Conservation (phyloP, 495 filamentous ascomycete genomes). For the Podospora pseudoanserina region DNA sequence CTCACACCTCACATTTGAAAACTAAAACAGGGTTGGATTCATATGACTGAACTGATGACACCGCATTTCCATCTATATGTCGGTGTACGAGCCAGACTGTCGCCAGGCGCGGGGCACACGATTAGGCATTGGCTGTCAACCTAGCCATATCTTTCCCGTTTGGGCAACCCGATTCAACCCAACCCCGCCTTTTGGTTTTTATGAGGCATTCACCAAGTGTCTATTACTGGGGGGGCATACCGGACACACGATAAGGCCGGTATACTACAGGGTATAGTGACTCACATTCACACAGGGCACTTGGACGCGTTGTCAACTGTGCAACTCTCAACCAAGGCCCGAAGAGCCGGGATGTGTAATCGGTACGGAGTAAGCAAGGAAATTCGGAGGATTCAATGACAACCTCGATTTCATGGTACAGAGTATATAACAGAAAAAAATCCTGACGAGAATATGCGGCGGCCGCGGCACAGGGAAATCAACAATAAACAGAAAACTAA, state of each 20-base stretch:
- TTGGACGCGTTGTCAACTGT: not conserved
- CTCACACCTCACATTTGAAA: not conserved
- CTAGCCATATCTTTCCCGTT: not conserved
- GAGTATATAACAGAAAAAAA: not conserved
- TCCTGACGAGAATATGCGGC: not conserved
- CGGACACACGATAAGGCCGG: not conserved
- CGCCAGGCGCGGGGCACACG: not conserved
- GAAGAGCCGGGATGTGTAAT: not conserved
- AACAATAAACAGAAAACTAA: not conserved
- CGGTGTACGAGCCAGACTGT: not conserved
- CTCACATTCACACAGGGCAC: not conserved
- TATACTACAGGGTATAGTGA: not conserved
- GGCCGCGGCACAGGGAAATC: not conserved
- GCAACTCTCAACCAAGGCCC: not conserved
- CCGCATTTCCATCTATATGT: too few relatives aligned
- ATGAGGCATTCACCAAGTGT: not conserved
- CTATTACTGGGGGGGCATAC: not conserved
- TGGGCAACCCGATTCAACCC: not conserved
- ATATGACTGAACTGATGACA: not conserved
- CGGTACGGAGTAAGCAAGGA: not conserved
- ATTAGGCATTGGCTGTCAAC: not conserved
- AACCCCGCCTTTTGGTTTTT: not conserved
- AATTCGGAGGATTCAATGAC: slow-evolving; percentile 2
- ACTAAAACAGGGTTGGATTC: not conserved
- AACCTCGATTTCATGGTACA: not conserved